A percentile compares a stretch with the other conserved stretches of the same genome.
These are phyloP conservation scores for Thielaviopsis cerberus DNA, from an alignment of 2,329 filamentous ascomycete species.

Conservation along the genomic window DNA sequence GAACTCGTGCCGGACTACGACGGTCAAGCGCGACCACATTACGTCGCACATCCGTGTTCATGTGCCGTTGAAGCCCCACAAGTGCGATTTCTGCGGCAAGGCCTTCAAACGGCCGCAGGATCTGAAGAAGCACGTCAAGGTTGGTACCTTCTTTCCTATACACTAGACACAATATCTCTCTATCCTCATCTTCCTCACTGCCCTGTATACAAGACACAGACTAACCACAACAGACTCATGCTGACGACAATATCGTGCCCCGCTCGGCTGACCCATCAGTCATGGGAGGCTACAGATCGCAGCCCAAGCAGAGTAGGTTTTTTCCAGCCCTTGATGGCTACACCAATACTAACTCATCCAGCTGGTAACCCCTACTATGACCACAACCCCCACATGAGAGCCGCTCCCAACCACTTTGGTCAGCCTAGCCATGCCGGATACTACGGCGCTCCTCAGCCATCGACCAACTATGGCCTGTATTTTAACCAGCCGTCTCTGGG, in stretches of 20 bases:
- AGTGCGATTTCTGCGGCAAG: conserved; percentile 96
- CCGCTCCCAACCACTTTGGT: conserved; percentile 37
- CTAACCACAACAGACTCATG: conserved; percentile 44
- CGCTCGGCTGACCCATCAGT: conserved; percentile 33
- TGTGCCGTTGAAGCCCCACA: conserved; percentile 96
- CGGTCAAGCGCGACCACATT: conserved; percentile 97
- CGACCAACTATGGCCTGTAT: conserved; percentile 53
- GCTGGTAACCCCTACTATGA: conserved; percentile 41
- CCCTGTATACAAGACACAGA: background rate
- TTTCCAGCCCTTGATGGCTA: conserved; percentile 21
- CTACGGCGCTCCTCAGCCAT: conserved; percentile 40
- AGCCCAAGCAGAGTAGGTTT: conserved; percentile 33
- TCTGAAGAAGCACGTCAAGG: conserved; percentile 96
- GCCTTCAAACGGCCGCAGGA: conserved; percentile 98
- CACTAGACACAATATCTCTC: no score
- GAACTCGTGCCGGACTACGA: conserved; percentile 89
- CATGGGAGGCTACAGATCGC: conserved; percentile 34
- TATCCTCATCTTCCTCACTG: no score
- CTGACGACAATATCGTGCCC: conserved; percentile 70
- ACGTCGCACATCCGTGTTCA: conserved; percentile 97
- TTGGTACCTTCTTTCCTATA: no score
- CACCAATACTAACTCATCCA: conserved; percentile 13
- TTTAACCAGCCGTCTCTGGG: conserved; percentile 48
- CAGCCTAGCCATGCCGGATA: conserved; percentile 31
- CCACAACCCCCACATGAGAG: conserved; percentile 44